These are phyloP conservation scores for Ophiostoma quercus DNA, from an alignment of 2,329 filamentous ascomycete species.

Conservation along the genomic window DNA sequence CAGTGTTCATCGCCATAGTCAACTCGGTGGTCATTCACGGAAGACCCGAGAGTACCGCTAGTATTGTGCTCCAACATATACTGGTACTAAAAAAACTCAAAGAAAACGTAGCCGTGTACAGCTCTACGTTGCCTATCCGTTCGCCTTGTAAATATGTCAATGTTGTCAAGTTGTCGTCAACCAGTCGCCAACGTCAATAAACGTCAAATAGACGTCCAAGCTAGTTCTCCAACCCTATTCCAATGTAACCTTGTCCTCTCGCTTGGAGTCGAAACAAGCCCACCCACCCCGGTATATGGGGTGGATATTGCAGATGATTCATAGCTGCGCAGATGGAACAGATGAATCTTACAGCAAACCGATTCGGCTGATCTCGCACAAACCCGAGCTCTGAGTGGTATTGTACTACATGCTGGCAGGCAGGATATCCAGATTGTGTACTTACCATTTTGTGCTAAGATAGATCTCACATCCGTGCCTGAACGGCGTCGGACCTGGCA, in stretches of 20 bases:
- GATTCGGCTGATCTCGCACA: slow-evolving; percentile 15
- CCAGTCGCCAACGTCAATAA: not conserved
- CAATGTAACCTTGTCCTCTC: slow-evolving; percentile 14
- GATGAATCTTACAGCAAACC: not conserved
- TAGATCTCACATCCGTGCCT: slow-evolving; percentile 9
- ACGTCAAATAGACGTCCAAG: not conserved
- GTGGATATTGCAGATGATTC: not conserved
- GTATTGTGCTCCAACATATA: not conserved
- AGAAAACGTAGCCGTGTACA: not conserved
- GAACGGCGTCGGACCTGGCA: not conserved
- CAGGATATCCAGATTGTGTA: not conserved
- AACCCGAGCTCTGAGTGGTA: not conserved
- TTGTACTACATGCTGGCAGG: not conserved
- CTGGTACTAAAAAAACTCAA: not conserved
- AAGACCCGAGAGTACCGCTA: not conserved
- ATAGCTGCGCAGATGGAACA: not conserved
- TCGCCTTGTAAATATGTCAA: not conserved
- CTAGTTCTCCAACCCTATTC: not conserved
- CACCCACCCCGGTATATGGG: slow-evolving; percentile 8
- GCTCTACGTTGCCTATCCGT: not conserved
- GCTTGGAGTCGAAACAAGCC: slow-evolving; percentile 10
- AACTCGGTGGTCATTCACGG: not conserved
- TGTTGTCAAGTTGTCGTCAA: too few species aligned
- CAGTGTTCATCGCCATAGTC: not conserved
- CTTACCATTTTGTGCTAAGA: not conserved